A percentile compares a stretch with the other conserved stretches of the same genome.
Evolutionary conservation across 495 filamentous ascomycete species (phyloP).

Genomic region (Pyronema omphalodes): DNA sequence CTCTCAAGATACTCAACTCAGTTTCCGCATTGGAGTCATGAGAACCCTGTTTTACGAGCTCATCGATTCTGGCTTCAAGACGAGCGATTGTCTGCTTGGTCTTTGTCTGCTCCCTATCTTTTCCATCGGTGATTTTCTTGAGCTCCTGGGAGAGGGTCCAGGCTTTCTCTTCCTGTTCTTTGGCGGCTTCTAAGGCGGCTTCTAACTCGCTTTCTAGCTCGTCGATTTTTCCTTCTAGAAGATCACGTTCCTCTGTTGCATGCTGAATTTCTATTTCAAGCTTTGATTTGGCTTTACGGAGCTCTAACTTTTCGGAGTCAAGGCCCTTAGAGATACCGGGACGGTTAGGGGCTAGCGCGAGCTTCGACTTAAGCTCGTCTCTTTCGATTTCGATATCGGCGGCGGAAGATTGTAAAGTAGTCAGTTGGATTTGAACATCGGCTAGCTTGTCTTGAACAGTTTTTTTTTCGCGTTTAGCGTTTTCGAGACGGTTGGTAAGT

Average conservation of each 20-base stretch:
- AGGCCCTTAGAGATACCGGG: slow-evolving; percentile 31
- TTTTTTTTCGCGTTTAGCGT: slow-evolving; percentile 30
- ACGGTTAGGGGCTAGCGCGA: slow-evolving; percentile 31
- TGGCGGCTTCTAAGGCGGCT: slow-evolving; percentile 22
- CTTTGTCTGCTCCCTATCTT: slow-evolving; percentile 36
- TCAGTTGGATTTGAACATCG: slow-evolving; percentile 41
- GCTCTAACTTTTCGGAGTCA: slow-evolving; percentile 39
- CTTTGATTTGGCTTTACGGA: slow-evolving; percentile 34
- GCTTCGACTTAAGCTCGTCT: slow-evolving; percentile 40
- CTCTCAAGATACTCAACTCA: slow-evolving; percentile 15
- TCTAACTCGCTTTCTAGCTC: slow-evolving; percentile 26
- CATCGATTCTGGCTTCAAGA: slow-evolving; percentile 23
- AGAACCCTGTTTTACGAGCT: slow-evolving; percentile 25
- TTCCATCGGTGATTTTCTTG: slow-evolving; percentile 25
- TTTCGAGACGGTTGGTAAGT: slow-evolving; percentile 21
- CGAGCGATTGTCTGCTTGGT: slow-evolving; percentile 26
- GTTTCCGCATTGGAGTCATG: slow-evolving; percentile 22
- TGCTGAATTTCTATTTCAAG: slow-evolving; percentile 38
- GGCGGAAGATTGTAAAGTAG: slow-evolving; percentile 34
- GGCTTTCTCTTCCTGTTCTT: slow-evolving; percentile 24
- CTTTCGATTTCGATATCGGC: slow-evolving; percentile 42
- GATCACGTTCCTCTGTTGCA: slow-evolving; percentile 32
- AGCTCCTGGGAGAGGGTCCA: slow-evolving; percentile 20
- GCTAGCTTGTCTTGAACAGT: slow-evolving; percentile 44
- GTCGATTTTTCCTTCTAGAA: slow-evolving; percentile 31